Base-by-base conservation (phyloP, 1,284 basidiomycete genomes). In the Neolentinus lepideus region DNA sequence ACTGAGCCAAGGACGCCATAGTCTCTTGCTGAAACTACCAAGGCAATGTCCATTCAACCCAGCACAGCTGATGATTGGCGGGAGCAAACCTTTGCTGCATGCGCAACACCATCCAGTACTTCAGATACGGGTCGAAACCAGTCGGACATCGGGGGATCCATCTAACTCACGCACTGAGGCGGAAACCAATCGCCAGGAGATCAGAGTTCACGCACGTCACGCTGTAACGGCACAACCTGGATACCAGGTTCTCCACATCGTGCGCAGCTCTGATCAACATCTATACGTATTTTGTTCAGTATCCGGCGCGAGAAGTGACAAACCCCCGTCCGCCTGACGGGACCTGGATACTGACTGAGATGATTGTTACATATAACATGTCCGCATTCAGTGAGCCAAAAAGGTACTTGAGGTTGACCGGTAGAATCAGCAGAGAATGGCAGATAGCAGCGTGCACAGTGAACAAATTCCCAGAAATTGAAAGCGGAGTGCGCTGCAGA, bases 301-400 rank as follows among this genome's bases (percentile, higher is more conserved):
- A 31, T 12, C 12, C 29, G 12, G 27, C 56, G 56, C 51, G 55
- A 33, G 33, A 35, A 56, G 51, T 33, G 56, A 54, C 26, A 31
- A 16, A 53, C 19, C 43, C 43, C 29, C 12, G 29, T 31, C 29
- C 29, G 12, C 6, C 29, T 6, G 6, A 12, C 6, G 12, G 29
- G 29, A 31, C n/a, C n/a, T n/a, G n/a, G n/a, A n/a, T n/a, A 74
- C 85, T 64, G 64, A 91, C 89, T 88, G 63, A 92, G 79, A 69
- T 92, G 90, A 47, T 79, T 76, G 63, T 92, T 91, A 74, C 89
- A 92, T 26, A 92, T 63, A 52, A 91, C 78, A 73, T 92, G 89
- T 0, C 87, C 88, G 62, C 89, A 92, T 66, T 90, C 88, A 1
- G 89, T 90, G 57, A 91, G 73, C 89, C 89, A 92, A 66, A 92